Conservation (phyloP, 2,329 filamentous ascomycete species). For the Verticillium albo-atrum region DNA sequence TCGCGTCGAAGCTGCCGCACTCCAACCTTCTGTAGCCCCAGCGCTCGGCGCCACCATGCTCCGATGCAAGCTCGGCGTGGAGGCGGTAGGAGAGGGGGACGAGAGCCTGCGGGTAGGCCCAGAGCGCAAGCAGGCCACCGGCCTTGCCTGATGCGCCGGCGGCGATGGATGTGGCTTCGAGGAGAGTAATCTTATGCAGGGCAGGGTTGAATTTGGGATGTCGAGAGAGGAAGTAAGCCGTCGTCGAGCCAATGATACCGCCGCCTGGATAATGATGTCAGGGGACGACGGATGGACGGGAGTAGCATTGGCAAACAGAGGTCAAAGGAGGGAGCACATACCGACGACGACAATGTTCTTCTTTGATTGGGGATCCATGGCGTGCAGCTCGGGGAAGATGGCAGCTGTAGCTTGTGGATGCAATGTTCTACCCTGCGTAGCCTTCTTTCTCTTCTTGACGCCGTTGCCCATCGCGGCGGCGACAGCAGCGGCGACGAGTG, state of each 20-base stretch:
- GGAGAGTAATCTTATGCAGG: constrained; percentile 73
- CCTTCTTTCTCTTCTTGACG: constrained; percentile 6
- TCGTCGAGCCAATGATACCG: constrained; percentile 88
- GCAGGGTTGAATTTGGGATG: constrained; percentile 75
- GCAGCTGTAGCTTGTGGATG: constrained; percentile 2
- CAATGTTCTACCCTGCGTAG: constrained; percentile 2
- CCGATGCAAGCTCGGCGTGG: constrained; percentile 77
- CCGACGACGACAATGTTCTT: constrained; percentile 48
- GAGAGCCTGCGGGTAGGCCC: constrained; percentile 83
- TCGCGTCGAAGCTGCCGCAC: constrained; percentile 57
- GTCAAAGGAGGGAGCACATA: constrained; percentile 24
- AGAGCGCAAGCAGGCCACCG: constrained; percentile 81
- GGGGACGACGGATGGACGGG: too few relatives aligned
- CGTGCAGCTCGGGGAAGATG: not conserved
- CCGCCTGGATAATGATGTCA: constrained; percentile 56
- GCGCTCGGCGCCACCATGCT: constrained; percentile 70
- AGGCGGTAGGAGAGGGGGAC: constrained; percentile 82
- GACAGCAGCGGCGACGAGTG: not conserved
- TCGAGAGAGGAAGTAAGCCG: constrained; percentile 85
- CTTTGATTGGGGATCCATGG: constrained; percentile 16
- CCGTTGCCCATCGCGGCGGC: not conserved
- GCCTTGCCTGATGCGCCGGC: constrained; percentile 94
- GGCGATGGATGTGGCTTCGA: constrained; percentile 82
- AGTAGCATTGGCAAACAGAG: too few relatives aligned
- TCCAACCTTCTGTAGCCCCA: constrained; percentile 85